These are phyloP conservation scores for Galerina sulciceps DNA, from an alignment of 768 basidiomycete genomes.

Conservation along the genomic window DNA sequence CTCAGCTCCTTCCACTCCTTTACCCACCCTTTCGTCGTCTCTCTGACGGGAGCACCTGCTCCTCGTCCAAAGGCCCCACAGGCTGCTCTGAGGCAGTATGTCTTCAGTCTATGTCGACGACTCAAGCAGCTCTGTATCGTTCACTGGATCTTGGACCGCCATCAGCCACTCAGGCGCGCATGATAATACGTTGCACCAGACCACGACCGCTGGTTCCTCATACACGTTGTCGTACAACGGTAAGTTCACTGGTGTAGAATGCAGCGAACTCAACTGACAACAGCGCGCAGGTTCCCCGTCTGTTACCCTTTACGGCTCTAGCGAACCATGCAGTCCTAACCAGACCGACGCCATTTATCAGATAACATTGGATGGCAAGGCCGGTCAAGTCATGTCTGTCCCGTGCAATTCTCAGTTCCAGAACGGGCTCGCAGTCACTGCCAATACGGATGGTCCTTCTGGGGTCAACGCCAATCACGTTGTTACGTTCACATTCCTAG, in stretches of 20 bases:
- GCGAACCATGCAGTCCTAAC: background rate
- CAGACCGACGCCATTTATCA: background rate
- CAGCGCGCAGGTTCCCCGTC: background rate
- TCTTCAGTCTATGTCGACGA: background rate
- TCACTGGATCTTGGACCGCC: background rate
- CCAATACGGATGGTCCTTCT: background rate
- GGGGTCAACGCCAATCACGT: background rate
- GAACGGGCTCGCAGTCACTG: background rate
- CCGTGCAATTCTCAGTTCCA: background rate
- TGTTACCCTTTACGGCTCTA: background rate
- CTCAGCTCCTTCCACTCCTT: too few species aligned
- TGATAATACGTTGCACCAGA: background rate
- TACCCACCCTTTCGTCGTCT: too few species aligned
- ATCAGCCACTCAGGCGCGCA: background rate
- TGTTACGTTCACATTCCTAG: background rate
- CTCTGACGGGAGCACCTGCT: too few species aligned
- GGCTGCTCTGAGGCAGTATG: background rate
- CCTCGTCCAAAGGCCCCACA: too few species aligned
- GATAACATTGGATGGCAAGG: background rate
- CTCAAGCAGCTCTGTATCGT: background rate
- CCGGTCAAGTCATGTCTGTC: background rate
- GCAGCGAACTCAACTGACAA: background rate
- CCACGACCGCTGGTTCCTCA: background rate
- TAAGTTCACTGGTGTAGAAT: background rate
- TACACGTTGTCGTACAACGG: background rate